Evolutionary conservation across 1,139 yeast species (phyloP), one percentile per base, ranked within the genome.

Genomic region (Geotrichum fermentans): DNA sequence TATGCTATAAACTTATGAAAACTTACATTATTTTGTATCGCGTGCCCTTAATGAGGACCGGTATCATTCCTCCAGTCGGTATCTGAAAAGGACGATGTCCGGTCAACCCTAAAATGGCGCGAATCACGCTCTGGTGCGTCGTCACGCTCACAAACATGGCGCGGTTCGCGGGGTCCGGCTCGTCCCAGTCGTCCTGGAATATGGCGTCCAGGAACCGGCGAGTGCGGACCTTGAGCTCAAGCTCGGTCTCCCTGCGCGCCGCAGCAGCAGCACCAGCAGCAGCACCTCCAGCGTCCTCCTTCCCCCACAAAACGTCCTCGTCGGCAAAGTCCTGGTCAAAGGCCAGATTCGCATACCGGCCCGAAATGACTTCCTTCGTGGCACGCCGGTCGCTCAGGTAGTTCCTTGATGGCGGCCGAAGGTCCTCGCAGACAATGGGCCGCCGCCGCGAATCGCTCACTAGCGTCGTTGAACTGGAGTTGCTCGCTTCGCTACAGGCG

Each of bases 351-450:
- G 60, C 70, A 48, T 73, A 72, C 37, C 79, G 62, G 20, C 67
- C 61, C 7, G 55, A 56, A 22, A 77, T 73, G 36, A 66, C 67
- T 0, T 69, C 51, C 53, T 69, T 72, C 1, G 72, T 56, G 1
- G 77, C 68, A 47, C 92, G 66, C 61, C 76, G 73, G 62, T 84
- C 89, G 62, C 94, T 84, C 2, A 80, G 66, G 61, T 84, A 86
- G 14, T 69, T 70, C 1, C 92, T 92, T 24, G 80, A 73, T 0
- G 82, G 80, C 62, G 84, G 94, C 47, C 94, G 70, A 4, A 83
- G 58, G 38, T 73, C 71, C 51, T 84, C 92, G 43, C 68, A 65
- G 18, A 79, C 71, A 13, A 73, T 13, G 10, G 49, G 49, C 11
- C 30, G 28, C 38, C 17, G 5, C 38, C 5, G 28, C 28, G 6